phyloP scores from a whole-genome alignment of 306 rosid genomes.

The Vachellia pachyceras region DNA sequence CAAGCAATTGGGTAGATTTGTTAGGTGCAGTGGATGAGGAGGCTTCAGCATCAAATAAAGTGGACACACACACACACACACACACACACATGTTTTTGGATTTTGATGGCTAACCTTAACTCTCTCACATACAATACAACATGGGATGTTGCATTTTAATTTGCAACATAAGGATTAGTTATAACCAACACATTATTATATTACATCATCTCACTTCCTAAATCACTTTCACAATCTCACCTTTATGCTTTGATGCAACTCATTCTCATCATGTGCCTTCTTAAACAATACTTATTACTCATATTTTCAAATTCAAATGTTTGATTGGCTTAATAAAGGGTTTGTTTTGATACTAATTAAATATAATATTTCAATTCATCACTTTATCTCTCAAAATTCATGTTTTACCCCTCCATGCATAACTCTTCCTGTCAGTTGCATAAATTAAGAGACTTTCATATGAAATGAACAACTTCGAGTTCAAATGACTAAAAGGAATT shows the following conservation, averaged over 20 bases:
- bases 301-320: no score
- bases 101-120: constrained; percentile 16
- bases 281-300: not conserved
- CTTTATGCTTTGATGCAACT: not conserved
- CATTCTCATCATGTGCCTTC: not conserved
- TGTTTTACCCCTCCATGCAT: no score
- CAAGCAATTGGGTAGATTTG: not conserved
- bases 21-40: not conserved
- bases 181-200: constrained; percentile 13
- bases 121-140: not conserved
- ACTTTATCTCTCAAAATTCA: no score
- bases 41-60: not conserved
- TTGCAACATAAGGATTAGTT: not conserved
- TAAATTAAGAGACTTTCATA: no score
- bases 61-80: no score
- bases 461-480: no score
- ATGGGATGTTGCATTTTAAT: not conserved
- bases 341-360: no score
- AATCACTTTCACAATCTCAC: not conserved
- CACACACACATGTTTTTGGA: not conserved
- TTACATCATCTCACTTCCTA: not conserved
- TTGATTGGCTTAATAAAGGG: no score
- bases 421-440: no score
- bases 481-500: no score
- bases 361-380: no score